Evolutionary conservation across 2,329 filamentous ascomycete genomes (phyloP), one percentile per base, ranked within the genome.

Genomic region (Xylariales sp.): DNA sequence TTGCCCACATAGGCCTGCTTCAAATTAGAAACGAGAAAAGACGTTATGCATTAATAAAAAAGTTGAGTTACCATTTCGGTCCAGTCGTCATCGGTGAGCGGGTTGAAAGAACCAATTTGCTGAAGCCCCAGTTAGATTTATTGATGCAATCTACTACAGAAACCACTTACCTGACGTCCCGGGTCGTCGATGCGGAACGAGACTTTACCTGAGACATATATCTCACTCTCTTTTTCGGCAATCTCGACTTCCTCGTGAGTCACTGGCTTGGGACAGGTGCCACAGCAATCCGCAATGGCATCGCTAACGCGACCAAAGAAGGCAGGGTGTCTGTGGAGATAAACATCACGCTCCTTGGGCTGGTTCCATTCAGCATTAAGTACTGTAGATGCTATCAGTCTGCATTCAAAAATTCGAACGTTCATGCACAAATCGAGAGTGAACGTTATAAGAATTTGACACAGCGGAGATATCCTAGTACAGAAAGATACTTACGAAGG

Each of bases 341-440:
- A 79, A 1, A 90, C 82, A 19, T 82, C 70, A n/a, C 88, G 77
- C 31, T 88, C 82, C 46, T 86, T 80, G 1, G 76, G 70, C 48
- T 84, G 80, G 52, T 93, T 94, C 88, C 88, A 94, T 56, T 94
- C 86, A 0, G 86, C 86, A 52, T 94, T 93, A 14, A 94, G 74
- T 6, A 94, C 61, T 65, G 38, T 7, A 28, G n/a, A 27, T n/a
- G n/a, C n/a, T 27, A 27, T 8, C 24, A 27, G 8, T 8, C 8
- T n/a, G n/a, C 24, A n/a, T 8, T n/a, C 24, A 24, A 22, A 19
- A n/a, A 19, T n/a, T n/a, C n/a, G n/a, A n/a, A n/a, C n/a, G n/a
- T n/a, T n/a, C n/a, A n/a, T n/a, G n/a, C n/a, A n/a, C n/a, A n/a
- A n/a, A n/a, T n/a, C n/a, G n/a, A n/a, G n/a, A n/a, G n/a, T n/a